Evolutionary conservation across 2,329 filamentous ascomycete species (phyloP), one percentile per base, ranked within the genome.

Genomic region (Fusarium paranaense): DNA sequence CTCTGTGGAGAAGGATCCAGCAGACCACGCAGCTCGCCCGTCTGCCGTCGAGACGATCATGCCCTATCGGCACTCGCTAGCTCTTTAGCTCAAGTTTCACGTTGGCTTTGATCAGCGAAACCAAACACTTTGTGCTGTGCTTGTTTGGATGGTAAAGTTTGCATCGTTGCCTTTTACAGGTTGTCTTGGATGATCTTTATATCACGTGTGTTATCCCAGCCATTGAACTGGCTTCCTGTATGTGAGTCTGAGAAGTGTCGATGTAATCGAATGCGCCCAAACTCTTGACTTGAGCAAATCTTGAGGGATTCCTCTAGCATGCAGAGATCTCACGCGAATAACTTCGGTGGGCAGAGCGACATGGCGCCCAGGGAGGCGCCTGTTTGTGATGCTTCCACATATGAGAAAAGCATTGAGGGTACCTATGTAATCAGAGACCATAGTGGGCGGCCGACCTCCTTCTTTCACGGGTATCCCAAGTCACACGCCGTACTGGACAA

Each of bases 1-100:
- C 59, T 37, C 32, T 74, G 71, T 73, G 71, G 71, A 63, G 68
- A 66, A 69, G 22, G 27, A 32, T 40, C 56, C n/a, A 69, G 42
- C 20, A 42, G 33, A 30, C 45, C 59, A 71, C 64, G 71, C 67
- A 69, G 59, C 25, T 62, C 57, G 27, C 60, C 50, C 37, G 63
- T 52, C 32, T 58, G 27, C 59, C 57, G 32, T 35, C 42, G 13
- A 52, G 64, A 64, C 30, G 64, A 72, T 73, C 68, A 45, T 42
- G 52, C 45, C 42, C 57, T 58, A 58, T 61, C 50, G 47, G 38
- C 33, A 42, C 61, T 35, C 42, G 7, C 57, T 54, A 50, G 13
- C 8, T 67, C 30, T 56, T 13, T 35, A 50, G 50, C 35, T 54
- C 22, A 25, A 38, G 71, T 69, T 74, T 65, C 67, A 73, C 42